phyloP scores from a whole-genome alignment of 1,284 basidiomycete species.

The Ceratobasidium theobromae region DNA sequence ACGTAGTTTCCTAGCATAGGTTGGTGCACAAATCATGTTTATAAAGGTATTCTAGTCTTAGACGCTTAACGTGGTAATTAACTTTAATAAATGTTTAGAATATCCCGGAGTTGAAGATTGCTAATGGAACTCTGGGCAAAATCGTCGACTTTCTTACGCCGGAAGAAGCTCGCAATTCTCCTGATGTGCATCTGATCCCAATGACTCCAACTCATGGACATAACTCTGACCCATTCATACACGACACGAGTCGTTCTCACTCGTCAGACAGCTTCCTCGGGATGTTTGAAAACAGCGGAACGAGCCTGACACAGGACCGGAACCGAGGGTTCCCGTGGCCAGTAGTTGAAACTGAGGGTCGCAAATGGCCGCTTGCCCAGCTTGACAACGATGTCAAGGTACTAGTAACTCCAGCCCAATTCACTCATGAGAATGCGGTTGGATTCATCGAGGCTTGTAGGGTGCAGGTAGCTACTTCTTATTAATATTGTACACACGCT shows the following conservation, averaged over 20 bases:
- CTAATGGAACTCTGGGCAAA: slow-evolving; percentile 33
- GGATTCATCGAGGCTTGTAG: slow-evolving; percentile 38
- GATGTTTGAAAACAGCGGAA: no score
- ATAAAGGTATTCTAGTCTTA: slow-evolving; percentile 8
- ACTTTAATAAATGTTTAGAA: slow-evolving; percentile 13
- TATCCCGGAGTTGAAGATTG: slow-evolving; percentile 17
- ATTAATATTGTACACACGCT: no score
- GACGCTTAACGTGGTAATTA: background rate
- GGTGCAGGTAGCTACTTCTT: slow-evolving; percentile 36
- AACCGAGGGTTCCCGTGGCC: background rate
- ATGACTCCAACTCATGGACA: no score
- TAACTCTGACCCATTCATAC: no score
- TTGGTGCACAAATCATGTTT: slow-evolving; percentile 35
- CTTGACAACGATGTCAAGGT: slow-evolving; percentile 26
- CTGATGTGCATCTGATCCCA: no score
- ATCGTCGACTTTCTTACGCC: slow-evolving; percentile 25
- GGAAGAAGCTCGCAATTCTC: no score
- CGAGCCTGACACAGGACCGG: no score
- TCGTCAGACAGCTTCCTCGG: no score
- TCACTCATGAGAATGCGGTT: slow-evolving; percentile 37
- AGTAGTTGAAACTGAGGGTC: background rate
- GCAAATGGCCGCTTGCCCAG: slow-evolving; percentile 35
- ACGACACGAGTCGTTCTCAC: no score
- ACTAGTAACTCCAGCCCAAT: slow-evolving; percentile 33
- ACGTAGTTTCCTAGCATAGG: background rate